Percentiles rank a stretch among this genome's conserved stretches.
Evolutionary conservation across 169 alveolate species (phyloP).

Genomic region (Babesia bovis): DNA sequence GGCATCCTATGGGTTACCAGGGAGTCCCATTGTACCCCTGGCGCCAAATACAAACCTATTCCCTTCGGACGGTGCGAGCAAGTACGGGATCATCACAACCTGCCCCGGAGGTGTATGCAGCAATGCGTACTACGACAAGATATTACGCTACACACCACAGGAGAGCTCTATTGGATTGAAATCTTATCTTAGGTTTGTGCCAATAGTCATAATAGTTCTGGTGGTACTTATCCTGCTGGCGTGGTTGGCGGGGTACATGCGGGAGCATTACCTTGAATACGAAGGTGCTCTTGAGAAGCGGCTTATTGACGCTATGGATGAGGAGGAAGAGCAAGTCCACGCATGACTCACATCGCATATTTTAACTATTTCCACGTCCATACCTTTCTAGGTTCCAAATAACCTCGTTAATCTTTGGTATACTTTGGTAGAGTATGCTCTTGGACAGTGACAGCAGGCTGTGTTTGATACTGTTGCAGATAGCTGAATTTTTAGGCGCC

Average conservation of each 20-base stretch:
- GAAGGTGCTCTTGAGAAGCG: conserved; percentile 33
- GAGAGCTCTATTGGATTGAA: not conserved
- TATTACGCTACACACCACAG: conserved; percentile 24
- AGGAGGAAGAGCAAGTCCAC: conserved; percentile 15
- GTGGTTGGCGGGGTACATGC: not conserved
- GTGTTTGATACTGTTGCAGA: not conserved
- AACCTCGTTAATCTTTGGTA: conserved; percentile 56
- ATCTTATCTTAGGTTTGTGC: not conserved
- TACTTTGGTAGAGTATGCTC: conserved; percentile 46
- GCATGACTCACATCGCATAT: conserved; percentile 9
- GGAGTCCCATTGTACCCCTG: not conserved
- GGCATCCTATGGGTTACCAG: conserved; percentile 3
- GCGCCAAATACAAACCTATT: conserved; percentile 17
- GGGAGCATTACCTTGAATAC: not conserved
- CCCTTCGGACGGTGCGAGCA: not conserved
- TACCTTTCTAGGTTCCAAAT: conserved; percentile 16
- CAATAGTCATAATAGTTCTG: not conserved
- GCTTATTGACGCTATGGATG: conserved; percentile 17
- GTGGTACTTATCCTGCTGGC: not conserved
- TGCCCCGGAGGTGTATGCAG: conserved; percentile 29
- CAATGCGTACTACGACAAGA: conserved; percentile 2
- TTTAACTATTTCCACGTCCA: not conserved
- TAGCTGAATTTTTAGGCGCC: too few species aligned
- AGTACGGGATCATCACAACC: not conserved
- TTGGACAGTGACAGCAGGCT: conserved; percentile 27